Base-by-base conservation (phyloP, 1,284 basidiomycete genomes). In the Thecaphora thlaspeos region DNA sequence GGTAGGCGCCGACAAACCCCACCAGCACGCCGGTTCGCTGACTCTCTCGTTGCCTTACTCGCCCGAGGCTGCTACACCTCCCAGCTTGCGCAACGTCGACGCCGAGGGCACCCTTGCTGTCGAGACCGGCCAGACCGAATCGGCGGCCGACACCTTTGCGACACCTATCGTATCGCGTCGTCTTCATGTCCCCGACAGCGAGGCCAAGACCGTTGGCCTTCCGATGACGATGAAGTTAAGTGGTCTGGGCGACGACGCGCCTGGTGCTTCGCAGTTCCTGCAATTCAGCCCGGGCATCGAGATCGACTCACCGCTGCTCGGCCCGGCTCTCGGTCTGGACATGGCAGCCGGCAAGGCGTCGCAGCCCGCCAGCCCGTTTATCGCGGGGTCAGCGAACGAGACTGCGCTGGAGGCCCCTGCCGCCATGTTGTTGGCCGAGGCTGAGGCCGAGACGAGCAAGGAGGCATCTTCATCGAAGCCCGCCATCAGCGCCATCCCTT, bases 31-130 rank as follows among this genome's bases (percentile, higher is more conserved):
- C 1, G 70, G 70, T 26, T 52, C 54, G 19, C 51, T 71, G 28
- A 71, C 70, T 0, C 55, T 71, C 2, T 71, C 70, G 24, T 50
- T 71, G 28, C 70, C 70, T 1, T 71, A 62, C 50, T 51, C 55
- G 7, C 62, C 62, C 2, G 54, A 47, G 22, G 53, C 55, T 8
- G 58, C 51, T 1, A 55, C 30, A 2, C 61, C 58, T 30, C 62
- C 58, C 26, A 51, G 51, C 21, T 38, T 57, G 47, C 51, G 54
- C 26, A 3, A 34, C 17, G 11, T 34, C 32, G 32, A 34, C 4
- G 12, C 4, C 7, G 32, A 34, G 15, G 12, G 7, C 32, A 55
- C 49, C 19, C 38, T 53, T 34, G 55, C 58, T 18, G 22, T 52
- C 14, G 18, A 40, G 3, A 19, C 39, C 17, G 11, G n/a, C 32